phyloP scores from a whole-genome alignment of 2,329 filamentous ascomycete genomes.

The Cryoendolithus antarcticus region DNA sequence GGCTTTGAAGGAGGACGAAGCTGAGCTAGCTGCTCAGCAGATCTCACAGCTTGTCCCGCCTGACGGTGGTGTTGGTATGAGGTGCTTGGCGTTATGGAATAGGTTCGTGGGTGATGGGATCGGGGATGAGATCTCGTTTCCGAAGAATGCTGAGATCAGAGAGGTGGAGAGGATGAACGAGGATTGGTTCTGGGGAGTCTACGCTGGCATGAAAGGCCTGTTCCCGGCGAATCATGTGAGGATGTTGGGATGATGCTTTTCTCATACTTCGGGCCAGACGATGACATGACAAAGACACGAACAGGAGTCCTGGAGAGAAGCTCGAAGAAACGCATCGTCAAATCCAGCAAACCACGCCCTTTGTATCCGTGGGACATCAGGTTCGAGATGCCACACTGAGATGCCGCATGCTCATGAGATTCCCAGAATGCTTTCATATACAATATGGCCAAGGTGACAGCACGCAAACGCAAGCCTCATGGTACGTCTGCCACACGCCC shows the following conservation, averaged over 20 bases:
- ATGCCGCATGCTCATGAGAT: not conserved
- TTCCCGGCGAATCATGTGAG: conserved; percentile 70
- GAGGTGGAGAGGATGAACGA: conserved; percentile 82
- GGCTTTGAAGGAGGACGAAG: conserved; percentile 43
- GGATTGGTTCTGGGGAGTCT: conserved; percentile 81
- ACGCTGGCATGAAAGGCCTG: conserved; percentile 66
- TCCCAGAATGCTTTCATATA: not conserved
- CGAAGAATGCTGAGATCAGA: conserved; percentile 65
- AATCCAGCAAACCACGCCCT: not conserved
- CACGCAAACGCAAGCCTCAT: too few species aligned
- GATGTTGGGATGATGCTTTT: conserved; percentile 5
- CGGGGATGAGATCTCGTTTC: conserved; percentile 71
- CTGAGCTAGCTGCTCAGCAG: not conserved
- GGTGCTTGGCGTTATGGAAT: conserved; percentile 56
- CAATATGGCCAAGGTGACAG: too few species aligned
- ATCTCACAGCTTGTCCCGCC: conserved; percentile 34
- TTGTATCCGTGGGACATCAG: not conserved
- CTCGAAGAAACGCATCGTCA: not conserved
- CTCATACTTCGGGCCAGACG: not conserved
- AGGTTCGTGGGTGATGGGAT: conserved; percentile 59
- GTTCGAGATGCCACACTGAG: not conserved
- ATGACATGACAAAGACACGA: not conserved
- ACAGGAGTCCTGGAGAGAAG: not conserved
- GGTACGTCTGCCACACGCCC: not conserved
- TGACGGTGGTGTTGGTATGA: conserved; percentile 58